Conservation (phyloP, 129 eudicot genomes). For the Artemisia annua region DNA sequence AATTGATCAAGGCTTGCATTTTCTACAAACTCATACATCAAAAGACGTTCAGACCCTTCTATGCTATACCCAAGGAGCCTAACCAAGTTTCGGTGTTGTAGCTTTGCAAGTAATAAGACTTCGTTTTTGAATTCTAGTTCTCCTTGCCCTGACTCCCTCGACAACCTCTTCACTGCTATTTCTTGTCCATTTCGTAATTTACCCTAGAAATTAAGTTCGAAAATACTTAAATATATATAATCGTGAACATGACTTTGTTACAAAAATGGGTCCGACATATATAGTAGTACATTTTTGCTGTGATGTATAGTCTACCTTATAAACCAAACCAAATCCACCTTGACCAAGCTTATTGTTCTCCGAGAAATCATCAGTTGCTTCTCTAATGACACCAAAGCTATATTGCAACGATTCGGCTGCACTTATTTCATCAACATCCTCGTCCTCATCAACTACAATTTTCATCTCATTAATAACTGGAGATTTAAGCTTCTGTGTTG, state of each 20-base stretch:
- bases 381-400: constrained; percentile 26
- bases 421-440: constrained; percentile 24
- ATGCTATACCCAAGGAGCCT: too few relatives aligned
- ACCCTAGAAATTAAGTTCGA: constrained; percentile 31
- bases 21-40: constrained; percentile 43
- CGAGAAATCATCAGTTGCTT: too few relatives aligned
- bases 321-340: constrained; percentile 56
- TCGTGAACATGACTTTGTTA: not conserved
- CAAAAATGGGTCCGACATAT: not conserved
- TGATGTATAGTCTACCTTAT: constrained; percentile 37
- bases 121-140: too few relatives aligned
- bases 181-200: constrained; percentile 38
- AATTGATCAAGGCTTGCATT: constrained; percentile 47
- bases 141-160: too few relatives aligned
- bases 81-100: too few relatives aligned
- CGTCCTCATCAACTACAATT: constrained; percentile 18
- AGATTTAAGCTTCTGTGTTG: too few relatives aligned
- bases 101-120: too few relatives aligned
- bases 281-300: not conserved
- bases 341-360: too few relatives aligned
- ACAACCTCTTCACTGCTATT: too few relatives aligned
- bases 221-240: not conserved
- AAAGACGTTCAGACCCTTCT: too few relatives aligned
- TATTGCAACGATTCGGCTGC: constrained; percentile 46
- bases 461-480: not conserved